These are phyloP conservation scores for Fusarium heterosporum DNA, from an alignment of 2,329 filamentous ascomycete species.

Conservation along the genomic window DNA sequence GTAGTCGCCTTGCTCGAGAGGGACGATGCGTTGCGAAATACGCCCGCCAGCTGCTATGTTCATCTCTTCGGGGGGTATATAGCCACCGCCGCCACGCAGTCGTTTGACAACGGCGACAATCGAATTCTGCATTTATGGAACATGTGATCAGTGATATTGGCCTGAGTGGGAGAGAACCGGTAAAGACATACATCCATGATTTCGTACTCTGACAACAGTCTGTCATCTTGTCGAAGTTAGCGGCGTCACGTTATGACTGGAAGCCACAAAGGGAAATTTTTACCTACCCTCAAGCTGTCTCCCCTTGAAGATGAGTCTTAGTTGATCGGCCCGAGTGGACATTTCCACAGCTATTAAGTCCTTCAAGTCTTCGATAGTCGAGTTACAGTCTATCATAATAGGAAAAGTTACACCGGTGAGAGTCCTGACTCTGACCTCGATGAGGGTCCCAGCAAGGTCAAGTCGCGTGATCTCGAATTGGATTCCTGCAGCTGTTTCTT, in stretches of 20 bases:
- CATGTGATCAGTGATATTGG: not conserved
- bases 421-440: too few species aligned
- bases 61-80: slow-evolving; percentile 1
- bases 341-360: too few species aligned
- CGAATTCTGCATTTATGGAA: not conserved
- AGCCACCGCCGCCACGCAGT: not conserved
- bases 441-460: too few species aligned
- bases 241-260: too few species aligned
- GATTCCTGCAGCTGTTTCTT: not conserved
- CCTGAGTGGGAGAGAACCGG: not conserved
- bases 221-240: too few species aligned
- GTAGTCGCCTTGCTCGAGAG: fast-evolving
- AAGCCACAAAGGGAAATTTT: too few species aligned
- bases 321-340: too few species aligned
- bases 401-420: too few species aligned
- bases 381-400: too few species aligned
- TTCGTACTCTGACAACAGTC: not conserved
- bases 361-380: too few species aligned
- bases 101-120: too few species aligned
- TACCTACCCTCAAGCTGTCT: not conserved
- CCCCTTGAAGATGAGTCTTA: not conserved
- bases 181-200: not conserved
- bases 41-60: slow-evolving; percentile 1
- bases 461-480: slow-evolving; percentile 6
- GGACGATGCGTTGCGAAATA: slow-evolving; percentile 7